Evolutionary conservation across 1,284 basidiomycete species (phyloP).

Genomic region (Marasmius oreades): DNA sequence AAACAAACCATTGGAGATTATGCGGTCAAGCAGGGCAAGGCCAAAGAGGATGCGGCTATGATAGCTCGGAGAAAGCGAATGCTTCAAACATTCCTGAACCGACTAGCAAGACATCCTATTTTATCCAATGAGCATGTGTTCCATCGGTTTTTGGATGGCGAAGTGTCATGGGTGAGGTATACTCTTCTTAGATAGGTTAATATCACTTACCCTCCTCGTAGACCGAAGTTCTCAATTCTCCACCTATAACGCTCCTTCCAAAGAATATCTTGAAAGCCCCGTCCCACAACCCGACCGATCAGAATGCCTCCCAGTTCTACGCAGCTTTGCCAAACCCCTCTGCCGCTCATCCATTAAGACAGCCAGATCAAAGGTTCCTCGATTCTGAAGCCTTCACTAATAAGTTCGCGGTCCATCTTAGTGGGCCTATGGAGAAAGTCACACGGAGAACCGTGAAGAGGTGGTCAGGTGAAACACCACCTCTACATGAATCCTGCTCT

Average conservation of each 20-base stretch:
- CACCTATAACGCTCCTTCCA: constrained; percentile 85
- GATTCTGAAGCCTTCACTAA: constrained; percentile 97
- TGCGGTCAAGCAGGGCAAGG: constrained; percentile 95
- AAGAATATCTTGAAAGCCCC: constrained; percentile 97
- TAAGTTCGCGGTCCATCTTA: constrained; percentile 92
- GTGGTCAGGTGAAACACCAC: constrained; percentile 74
- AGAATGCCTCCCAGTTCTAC: constrained; percentile 72
- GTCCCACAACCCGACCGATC: constrained; percentile 89
- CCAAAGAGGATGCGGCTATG: constrained; percentile 93
- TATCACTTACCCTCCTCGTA: constrained; percentile 27
- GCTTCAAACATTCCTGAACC: constrained; percentile 92
- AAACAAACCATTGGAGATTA: constrained; percentile 97
- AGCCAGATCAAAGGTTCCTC: constrained; percentile 90
- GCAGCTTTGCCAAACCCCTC: constrained; percentile 86
- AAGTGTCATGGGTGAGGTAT: constrained; percentile 85
- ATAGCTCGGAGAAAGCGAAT: constrained; percentile 92
- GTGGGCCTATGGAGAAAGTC: constrained; percentile 93
- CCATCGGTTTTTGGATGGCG: constrained; percentile 92
- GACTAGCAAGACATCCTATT: constrained; percentile 87
- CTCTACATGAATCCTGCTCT: background rate
- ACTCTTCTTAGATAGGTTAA: constrained; percentile 4
- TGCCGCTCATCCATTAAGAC: constrained; percentile 78
- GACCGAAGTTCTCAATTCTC: constrained; percentile 89
- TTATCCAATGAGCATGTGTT: constrained; percentile 93
- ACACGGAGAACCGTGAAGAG: constrained; percentile 89